Evolutionary conservation across 1,284 basidiomycete genomes (phyloP), one percentile per base, ranked within the genome.

Genomic region (Ceratobasidium sp.): DNA sequence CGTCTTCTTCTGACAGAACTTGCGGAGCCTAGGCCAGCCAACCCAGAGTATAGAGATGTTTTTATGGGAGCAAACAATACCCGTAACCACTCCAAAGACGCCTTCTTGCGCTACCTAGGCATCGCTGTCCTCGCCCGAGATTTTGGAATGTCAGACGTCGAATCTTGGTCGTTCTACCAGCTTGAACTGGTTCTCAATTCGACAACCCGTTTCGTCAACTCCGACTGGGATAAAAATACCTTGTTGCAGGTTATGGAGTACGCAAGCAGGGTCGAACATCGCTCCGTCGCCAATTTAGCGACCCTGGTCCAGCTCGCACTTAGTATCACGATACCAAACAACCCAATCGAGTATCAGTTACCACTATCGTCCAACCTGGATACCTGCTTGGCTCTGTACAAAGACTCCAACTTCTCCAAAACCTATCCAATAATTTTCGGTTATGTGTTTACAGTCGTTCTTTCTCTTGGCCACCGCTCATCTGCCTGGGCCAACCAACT

Each of bases 401-500:
- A 50, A 60, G 33, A 41, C 5, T 24, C 60, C n/a, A 41, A 41
- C 36, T 11, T 41, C 36, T 11, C 36, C 36, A 41, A 41, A 41
- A 41, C 36, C 4, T 41, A 41, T 9, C 17, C n/a, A n/a, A 24
- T 27, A 1, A 9, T 31, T 6, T 45, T 48, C 24, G 62, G 45
- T 19, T 64, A 11, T 11, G 45, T 24, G 11, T 47, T 64, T n/a
- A 15, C 33, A 19, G 48, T 44, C 11, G 15, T 66, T 27, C 44
- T 66, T 4, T 66, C 64, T 3, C 50, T 66, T 4, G 64, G 51
- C 22, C 64, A 19, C 7, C 27, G 44, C 19, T 66, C 64, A 6
- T 15, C 17, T 15, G 31, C 24, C 5, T 66, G 50, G 48, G 53
- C 19, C 15, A 15, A 31, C 17, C 24, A 15, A 9, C 19, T 66